Conservation (phyloP, 2,329 filamentous ascomycete species). For the Apiospora pterosperma region DNA sequence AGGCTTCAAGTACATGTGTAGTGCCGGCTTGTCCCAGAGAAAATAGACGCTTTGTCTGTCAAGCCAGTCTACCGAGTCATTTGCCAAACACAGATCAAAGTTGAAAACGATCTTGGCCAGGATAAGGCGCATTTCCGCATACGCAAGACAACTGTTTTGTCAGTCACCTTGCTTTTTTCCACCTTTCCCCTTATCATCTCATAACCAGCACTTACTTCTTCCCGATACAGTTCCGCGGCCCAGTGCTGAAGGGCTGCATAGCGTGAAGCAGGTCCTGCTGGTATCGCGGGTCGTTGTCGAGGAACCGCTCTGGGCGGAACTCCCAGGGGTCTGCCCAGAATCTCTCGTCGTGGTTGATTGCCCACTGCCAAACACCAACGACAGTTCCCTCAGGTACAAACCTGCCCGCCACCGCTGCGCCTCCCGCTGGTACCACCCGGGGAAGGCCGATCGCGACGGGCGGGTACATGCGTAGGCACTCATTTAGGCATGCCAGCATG, state of each 20-base stretch:
- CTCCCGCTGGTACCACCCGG: constrained; percentile 20
- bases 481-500: constrained; percentile 39
- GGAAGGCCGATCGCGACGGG: constrained; percentile 22
- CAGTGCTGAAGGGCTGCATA: constrained; percentile 34
- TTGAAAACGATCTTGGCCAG: constrained; percentile 32
- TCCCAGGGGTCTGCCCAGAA: constrained; percentile 34
- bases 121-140: constrained; percentile 35
- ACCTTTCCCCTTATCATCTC: neutral
- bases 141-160: constrained; percentile 24
- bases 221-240: constrained; percentile 37
- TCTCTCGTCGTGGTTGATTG: constrained; percentile 29
- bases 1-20: constrained; percentile 24
- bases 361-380: constrained; percentile 34
- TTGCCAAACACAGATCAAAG: constrained; percentile 29
- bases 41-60: constrained; percentile 23
- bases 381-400: constrained; percentile 26
- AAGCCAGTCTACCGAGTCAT: constrained; percentile 23
- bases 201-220: constrained; percentile 19
- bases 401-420: constrained; percentile 19
- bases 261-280: constrained; percentile 28
- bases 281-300: constrained; percentile 26
- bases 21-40: constrained; percentile 25
- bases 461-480: constrained; percentile 40
- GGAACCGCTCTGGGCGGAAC: constrained; percentile 38
- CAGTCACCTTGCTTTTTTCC: neutral